Conservation (phyloP, 176 grass and related monocot species). For the Oryza glaberrima region DNA sequence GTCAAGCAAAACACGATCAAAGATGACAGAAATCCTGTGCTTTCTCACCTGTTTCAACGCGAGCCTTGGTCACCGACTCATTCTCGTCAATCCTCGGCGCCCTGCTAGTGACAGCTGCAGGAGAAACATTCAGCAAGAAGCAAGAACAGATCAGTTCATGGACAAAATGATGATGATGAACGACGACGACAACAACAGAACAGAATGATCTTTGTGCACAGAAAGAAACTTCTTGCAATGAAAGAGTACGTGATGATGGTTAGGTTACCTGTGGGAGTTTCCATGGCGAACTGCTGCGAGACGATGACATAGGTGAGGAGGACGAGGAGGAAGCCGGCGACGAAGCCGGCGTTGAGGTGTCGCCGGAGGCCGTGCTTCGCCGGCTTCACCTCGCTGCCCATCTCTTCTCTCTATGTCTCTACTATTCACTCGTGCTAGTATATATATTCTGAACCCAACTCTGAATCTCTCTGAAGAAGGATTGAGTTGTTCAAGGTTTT, state of each 20-base stretch:
- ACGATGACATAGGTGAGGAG: conserved; percentile 66
- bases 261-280: conserved; percentile 37
- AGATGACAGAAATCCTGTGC: neutral
- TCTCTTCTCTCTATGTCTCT: neutral
- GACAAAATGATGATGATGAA: neutral
- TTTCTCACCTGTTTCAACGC: conserved; percentile 29
- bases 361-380: conserved; percentile 11
- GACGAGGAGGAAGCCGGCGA: conserved; percentile 64
- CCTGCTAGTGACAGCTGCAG: conserved; percentile 16
- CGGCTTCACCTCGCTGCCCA: conserved; percentile 45
- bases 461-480: neutral
- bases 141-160: neutral
- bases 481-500: neutral
- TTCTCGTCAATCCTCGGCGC: neutral
- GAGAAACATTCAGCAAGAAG: neutral
- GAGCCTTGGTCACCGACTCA: conserved; percentile 8
- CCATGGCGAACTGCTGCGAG: conserved; percentile 49
- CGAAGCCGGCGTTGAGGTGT: conserved; percentile 53
- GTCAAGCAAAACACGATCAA: neutral
- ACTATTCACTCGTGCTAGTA: neutral
- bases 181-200: neutral
- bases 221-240: neutral
- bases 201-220: neutral
- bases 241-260: neutral
- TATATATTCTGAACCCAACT: no score